phyloP scores from a whole-genome alignment of 768 basidiomycete species.

The Stropharia rugosoannulata region DNA sequence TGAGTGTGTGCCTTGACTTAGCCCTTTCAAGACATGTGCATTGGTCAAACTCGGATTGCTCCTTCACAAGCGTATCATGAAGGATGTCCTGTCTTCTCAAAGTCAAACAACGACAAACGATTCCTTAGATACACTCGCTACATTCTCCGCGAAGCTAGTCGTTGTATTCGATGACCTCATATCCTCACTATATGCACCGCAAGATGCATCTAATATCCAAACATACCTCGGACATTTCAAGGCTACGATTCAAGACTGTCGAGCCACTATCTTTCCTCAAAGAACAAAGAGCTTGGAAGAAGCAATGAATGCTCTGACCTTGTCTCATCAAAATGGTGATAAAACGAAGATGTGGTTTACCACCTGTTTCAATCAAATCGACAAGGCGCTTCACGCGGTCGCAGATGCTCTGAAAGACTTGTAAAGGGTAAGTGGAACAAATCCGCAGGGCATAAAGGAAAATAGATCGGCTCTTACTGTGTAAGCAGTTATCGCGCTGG shows the following conservation, averaged over 20 bases:
- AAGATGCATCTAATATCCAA: slow-evolving; percentile 43
- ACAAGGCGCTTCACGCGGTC: slow-evolving; percentile 36
- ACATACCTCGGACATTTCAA: slow-evolving; percentile 38
- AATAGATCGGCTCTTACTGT: not conserved
- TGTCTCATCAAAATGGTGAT: slow-evolving; percentile 25
- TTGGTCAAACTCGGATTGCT: slow-evolving; percentile 58
- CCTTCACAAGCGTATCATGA: slow-evolving; percentile 60
- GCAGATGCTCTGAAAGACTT: slow-evolving; percentile 22
- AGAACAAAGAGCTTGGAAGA: slow-evolving; percentile 26
- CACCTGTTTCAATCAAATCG: slow-evolving; percentile 63
- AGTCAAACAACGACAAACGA: slow-evolving; percentile 16
- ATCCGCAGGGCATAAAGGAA: not conserved
- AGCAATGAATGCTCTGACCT: slow-evolving; percentile 25
- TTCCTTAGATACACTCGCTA: slow-evolving; percentile 50
- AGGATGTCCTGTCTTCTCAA: slow-evolving; percentile 43
- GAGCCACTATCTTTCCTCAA: slow-evolving; percentile 23
- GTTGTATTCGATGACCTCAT: slow-evolving; percentile 65
- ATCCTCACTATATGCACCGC: slow-evolving; percentile 64
- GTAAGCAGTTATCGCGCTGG: not conserved
- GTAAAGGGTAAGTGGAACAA: not conserved
- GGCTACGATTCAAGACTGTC: slow-evolving; percentile 35
- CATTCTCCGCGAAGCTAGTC: slow-evolving; percentile 50
- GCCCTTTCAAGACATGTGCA: slow-evolving; percentile 46
- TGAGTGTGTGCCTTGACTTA: slow-evolving; percentile 1
- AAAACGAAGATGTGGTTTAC: slow-evolving; percentile 60